These are phyloP conservation scores for Stephania yunnanensis DNA, from an alignment of 164 flowering plant genomes.

Conservation along the genomic window DNA sequence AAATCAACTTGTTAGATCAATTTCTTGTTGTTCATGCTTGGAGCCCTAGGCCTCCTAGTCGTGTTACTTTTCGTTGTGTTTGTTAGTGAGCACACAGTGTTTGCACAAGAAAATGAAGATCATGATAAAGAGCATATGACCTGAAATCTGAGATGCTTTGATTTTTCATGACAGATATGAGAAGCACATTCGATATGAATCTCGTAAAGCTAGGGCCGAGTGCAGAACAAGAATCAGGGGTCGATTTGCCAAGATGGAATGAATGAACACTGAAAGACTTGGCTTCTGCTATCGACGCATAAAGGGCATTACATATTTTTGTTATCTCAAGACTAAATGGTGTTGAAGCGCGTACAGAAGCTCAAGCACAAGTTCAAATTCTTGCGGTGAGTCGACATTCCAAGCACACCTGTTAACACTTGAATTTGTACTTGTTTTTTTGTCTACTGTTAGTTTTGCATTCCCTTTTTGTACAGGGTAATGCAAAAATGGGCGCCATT, in stretches of 20 bases:
- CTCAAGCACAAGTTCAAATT: not conserved
- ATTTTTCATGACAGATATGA: slow-evolving; percentile 45
- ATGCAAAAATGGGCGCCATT: no score
- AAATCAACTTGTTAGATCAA: not conserved
- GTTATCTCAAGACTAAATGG: not conserved
- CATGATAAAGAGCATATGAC: not conserved
- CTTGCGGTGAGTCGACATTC: not conserved
- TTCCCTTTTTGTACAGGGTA: no score
- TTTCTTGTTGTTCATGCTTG: not conserved
- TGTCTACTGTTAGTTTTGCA: no score
- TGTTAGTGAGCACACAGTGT: not conserved
- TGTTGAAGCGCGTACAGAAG: not conserved
- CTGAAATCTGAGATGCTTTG: not conserved
- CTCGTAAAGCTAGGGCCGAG: slow-evolving; percentile 74
- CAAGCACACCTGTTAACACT: no score
- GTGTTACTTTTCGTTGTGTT: not conserved
- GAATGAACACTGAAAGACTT: slow-evolving; percentile 5
- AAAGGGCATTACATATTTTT: not conserved
- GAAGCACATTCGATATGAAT: slow-evolving; percentile 74
- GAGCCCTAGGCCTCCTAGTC: not conserved
- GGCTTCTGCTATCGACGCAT: not conserved
- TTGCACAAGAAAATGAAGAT: not conserved
- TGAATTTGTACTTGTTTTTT: no score
- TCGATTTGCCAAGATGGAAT: slow-evolving; percentile 62
- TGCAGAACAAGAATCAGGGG: slow-evolving; percentile 67